phyloP scores from a whole-genome alignment of 768 basidiomycete species.

The Mycena alexandri region DNA sequence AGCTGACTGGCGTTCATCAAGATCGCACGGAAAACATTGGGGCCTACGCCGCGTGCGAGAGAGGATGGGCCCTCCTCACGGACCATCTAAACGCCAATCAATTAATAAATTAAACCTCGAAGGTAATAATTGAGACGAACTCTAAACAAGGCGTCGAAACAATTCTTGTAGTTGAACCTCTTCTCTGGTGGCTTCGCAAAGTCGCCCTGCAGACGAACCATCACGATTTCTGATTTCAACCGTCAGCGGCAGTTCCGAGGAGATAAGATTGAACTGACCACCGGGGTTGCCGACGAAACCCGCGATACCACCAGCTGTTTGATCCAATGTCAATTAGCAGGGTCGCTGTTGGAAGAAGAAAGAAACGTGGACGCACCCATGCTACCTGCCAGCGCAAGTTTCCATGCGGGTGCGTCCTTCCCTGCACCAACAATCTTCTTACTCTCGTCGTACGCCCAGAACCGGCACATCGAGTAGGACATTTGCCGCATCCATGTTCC shows the following conservation, averaged over 20 bases:
- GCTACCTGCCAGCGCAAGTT: slow-evolving; percentile 83
- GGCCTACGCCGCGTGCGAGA: slow-evolving; percentile 80
- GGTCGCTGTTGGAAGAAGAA: neutral
- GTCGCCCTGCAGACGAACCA: slow-evolving; percentile 93
- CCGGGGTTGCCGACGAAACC: slow-evolving; percentile 92
- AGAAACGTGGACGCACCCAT: slow-evolving; percentile 72
- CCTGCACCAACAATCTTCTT: slow-evolving; percentile 85
- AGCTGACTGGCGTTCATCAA: slow-evolving; percentile 95
- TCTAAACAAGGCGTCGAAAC: slow-evolving; percentile 87
- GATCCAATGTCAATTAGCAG: neutral
- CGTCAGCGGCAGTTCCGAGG: neutral
- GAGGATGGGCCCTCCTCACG: slow-evolving; percentile 87
- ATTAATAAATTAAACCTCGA: neutral
- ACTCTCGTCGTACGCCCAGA: slow-evolving; percentile 93
- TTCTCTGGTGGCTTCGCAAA: slow-evolving; percentile 91
- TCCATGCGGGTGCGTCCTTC: slow-evolving; percentile 81
- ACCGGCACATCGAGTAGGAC: slow-evolving; percentile 93
- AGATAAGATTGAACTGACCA: slow-evolving; percentile 56
- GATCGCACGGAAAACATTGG: slow-evolving; percentile 88
- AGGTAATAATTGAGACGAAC: slow-evolving; percentile 58
- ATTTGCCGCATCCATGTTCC: slow-evolving; percentile 94
- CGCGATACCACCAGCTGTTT: slow-evolving; percentile 83
- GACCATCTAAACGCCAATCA: slow-evolving; percentile 71
- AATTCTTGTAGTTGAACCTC: slow-evolving; percentile 91
- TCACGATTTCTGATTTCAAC: slow-evolving; percentile 71